Evolutionary conservation across 768 basidiomycete genomes (phyloP).

Genomic region (Basidioascus undulatus): DNA sequence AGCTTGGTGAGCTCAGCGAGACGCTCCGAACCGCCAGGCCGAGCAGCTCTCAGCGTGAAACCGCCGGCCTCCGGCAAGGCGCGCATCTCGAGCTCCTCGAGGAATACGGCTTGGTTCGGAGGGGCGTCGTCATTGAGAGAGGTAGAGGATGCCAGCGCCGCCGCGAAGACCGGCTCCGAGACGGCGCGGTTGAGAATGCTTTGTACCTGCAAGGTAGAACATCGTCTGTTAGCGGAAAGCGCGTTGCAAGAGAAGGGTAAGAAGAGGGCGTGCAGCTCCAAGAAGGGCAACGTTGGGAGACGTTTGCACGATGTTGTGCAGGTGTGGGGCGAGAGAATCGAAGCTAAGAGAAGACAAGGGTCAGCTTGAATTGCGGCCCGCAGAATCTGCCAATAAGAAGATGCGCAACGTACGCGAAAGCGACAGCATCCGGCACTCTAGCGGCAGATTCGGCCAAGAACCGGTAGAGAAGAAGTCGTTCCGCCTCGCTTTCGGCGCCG

Average conservation of each 20-base stretch:
- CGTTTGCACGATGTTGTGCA: conserved; percentile 44
- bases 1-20: conserved; percentile 41
- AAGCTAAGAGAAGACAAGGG: conserved; percentile 26
- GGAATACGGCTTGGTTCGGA: conserved; percentile 33
- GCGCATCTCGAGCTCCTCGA: conserved; percentile 49
- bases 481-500: conserved; percentile 50
- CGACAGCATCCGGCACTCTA: conserved; percentile 43
- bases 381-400: background rate
- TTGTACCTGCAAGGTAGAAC: conserved; percentile 16
- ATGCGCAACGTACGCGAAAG: conserved; percentile 37
- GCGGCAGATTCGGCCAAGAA: conserved; percentile 46
- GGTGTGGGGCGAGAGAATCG: conserved; percentile 46
- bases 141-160: conserved; percentile 37
- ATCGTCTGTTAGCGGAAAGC: conserved; percentile 29
- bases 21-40: too few relatives aligned
- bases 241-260: conserved; percentile 50
- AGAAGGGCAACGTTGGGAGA: conserved; percentile 49
- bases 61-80: conserved; percentile 48
- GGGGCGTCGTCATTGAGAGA: conserved; percentile 42
- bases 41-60: conserved; percentile 43
- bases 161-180: conserved; percentile 11
- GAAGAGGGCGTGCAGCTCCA: conserved; percentile 41
- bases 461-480: conserved; percentile 55
- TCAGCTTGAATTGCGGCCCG: background rate
- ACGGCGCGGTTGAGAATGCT: background rate